Percentiles rank a stretch among this genome's conserved stretches.
Conservation (phyloP, 805 yeast species). For the Martiniozyma abietophila region DNA sequence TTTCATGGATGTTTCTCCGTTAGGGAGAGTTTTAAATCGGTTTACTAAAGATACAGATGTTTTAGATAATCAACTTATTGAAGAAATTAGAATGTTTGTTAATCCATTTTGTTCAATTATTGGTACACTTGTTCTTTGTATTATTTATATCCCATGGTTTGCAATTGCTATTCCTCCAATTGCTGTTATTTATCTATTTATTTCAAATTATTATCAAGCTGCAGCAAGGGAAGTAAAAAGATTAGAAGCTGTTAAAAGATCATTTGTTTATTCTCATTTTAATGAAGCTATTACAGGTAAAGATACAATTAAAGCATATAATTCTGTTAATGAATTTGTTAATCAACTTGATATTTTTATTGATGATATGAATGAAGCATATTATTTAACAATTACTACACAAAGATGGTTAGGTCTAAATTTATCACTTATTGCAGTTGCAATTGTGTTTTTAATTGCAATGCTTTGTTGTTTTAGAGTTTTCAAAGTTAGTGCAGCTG, state of each 20-base stretch:
- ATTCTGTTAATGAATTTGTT: slow-evolving; percentile 39
- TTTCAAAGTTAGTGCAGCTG: slow-evolving; percentile 45
- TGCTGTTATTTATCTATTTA: slow-evolving; percentile 31
- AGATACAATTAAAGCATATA: slow-evolving; percentile 56
- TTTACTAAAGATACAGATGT: slow-evolving; percentile 85
- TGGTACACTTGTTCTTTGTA: slow-evolving; percentile 58
- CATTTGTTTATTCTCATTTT: slow-evolving; percentile 60
- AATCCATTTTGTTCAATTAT: slow-evolving; percentile 43
- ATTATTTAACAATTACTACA: slow-evolving; percentile 42
- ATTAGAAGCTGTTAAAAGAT: slow-evolving; percentile 62
- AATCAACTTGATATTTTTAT: slow-evolving; percentile 37
- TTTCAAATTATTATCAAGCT: slow-evolving; percentile 54
- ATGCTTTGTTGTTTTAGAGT: slow-evolving; percentile 50
- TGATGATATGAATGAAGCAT: slow-evolving; percentile 58
- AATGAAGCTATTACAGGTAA: slow-evolving; percentile 61
- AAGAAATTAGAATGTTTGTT: slow-evolving; percentile 54
- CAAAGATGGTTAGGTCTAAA: slow-evolving; percentile 58
- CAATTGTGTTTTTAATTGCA: slow-evolving; percentile 38
- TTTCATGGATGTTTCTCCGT: slow-evolving; percentile 77
- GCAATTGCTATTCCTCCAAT: slow-evolving; percentile 59
- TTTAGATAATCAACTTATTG: slow-evolving; percentile 69
- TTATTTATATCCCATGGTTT: slow-evolving; percentile 67
- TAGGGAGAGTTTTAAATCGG: slow-evolving; percentile 78
- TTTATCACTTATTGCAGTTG: slow-evolving; percentile 38
- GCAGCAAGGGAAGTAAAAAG: slow-evolving; percentile 68